Conservation (phyloP, 2,329 filamentous ascomycete species). For the Cercospora beticola region DNA sequence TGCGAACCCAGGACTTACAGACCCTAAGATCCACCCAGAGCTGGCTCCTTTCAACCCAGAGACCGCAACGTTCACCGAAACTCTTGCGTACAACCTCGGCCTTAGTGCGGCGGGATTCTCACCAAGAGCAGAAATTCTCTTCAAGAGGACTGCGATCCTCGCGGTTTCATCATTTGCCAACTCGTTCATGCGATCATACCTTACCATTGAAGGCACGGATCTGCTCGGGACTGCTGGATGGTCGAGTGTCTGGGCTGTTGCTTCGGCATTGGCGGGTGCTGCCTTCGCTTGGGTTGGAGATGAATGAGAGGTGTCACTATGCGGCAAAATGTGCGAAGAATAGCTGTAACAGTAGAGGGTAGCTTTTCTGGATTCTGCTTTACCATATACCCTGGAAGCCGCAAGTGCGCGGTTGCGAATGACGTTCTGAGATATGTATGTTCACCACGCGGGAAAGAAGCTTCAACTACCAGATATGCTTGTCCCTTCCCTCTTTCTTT, state of each 20-base stretch:
- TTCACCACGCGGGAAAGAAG: background rate
- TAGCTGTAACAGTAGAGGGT: slow-evolving; percentile 3
- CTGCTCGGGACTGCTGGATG: slow-evolving; percentile 68
- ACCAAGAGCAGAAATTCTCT: slow-evolving; percentile 61
- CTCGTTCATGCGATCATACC: slow-evolving; percentile 63
- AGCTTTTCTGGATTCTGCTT: slow-evolving; percentile 4
- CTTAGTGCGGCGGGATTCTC: slow-evolving; percentile 65
- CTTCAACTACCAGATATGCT: background rate
- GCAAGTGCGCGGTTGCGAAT: background rate
- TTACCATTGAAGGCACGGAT: slow-evolving; percentile 70
- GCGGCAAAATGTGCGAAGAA: background rate
- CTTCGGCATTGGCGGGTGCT: slow-evolving; percentile 60
- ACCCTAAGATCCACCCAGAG: slow-evolving; percentile 35
- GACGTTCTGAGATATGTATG: background rate
- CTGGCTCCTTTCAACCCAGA: slow-evolving; percentile 62
- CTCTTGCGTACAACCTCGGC: slow-evolving; percentile 65
- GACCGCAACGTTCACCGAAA: slow-evolving; percentile 66
- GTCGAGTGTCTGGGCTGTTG: slow-evolving; percentile 71
- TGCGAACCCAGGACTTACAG: slow-evolving; percentile 31
- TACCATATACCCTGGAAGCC: slow-evolving; percentile 9
- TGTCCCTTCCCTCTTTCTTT: background rate
- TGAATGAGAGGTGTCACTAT: slow-evolving; percentile 16
- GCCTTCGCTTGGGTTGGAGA: slow-evolving; percentile 55
- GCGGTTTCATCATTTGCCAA: slow-evolving; percentile 50
- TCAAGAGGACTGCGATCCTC: slow-evolving; percentile 55